Evolutionary conservation across 1,139 yeast genomes (phyloP), one percentile per base, ranked within the genome.

Genomic region (Debaryomycetaceae sp.): DNA sequence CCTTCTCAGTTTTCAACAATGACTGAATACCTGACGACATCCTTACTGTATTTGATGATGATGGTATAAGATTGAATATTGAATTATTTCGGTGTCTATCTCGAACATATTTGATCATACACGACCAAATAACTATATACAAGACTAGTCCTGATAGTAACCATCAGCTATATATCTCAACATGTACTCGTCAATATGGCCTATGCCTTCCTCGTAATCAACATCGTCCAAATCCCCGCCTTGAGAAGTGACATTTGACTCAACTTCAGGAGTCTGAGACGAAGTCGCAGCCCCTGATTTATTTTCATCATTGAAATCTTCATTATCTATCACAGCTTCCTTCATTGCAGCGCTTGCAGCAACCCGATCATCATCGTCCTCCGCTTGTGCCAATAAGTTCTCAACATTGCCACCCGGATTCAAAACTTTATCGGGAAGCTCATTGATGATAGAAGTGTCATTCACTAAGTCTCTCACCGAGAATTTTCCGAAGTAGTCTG

Each of bases 101-200:
- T 13, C n/a, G n/a, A 6, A n/a, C n/a, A 36, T 2, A 11, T 24
- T 20, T 37, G 30, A 37, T 17, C 23, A 17, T 11, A 36, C 38
- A 20, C 38, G 23, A 17, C 9, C 8, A 20, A 13, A 14, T 14
- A 13, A 3, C 38, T 20, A n/a, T 23, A 36, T 36, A 36, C 24
- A 36, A 20, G 24, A 37, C 8, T 37, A 48, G 14, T 48, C 51
- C 44, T 48, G 44, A 36, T 82, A 87, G 58, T 72, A 80, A 0
- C 97, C 97, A 48, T 84, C 84, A 47, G 96, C 95, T 48, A 95
- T 87, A 59, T 81, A 88, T 49, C 91, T 73, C 52, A 95, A 81
- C 99, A 95, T 95, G 66, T 91, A 95, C 74, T 95, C 98, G 62
- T 95, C 99, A 46, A 93, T 80, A 63, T 90, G 97, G 5, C 96